phyloP scores from a whole-genome alignment of 768 basidiomycete species.

The Leccinum truebloodii region DNA sequence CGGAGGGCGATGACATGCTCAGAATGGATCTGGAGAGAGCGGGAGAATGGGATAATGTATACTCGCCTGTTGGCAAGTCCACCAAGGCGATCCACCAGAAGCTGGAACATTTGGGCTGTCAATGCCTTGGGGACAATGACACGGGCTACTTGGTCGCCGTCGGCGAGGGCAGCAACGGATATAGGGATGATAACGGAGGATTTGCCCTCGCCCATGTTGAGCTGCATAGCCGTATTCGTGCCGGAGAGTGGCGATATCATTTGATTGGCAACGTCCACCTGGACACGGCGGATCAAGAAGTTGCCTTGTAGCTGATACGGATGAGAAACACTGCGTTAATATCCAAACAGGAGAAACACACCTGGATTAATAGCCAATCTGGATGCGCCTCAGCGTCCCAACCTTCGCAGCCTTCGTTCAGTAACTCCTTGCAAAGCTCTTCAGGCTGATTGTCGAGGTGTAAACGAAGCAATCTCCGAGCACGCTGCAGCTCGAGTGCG shows the following conservation, averaged over 20 bases:
- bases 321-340: background rate
- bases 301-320: constrained; percentile 44
- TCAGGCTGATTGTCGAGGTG: constrained; percentile 23
- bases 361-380: constrained; percentile 50
- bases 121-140: constrained; percentile 53
- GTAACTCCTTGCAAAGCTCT: constrained; percentile 32
- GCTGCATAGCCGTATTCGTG: constrained; percentile 44
- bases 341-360: constrained; percentile 10
- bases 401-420: constrained; percentile 26
- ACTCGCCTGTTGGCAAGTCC: constrained; percentile 48
- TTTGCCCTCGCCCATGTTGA: constrained; percentile 65
- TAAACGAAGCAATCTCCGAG: constrained; percentile 36
- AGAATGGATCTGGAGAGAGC: constrained; percentile 32
- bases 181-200: constrained; percentile 50
- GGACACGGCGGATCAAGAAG: constrained; percentile 44
- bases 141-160: constrained; percentile 45
- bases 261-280: constrained; percentile 41
- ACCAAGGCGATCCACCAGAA: constrained; percentile 44
- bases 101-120: constrained; percentile 47
- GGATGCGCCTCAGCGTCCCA: constrained; percentile 24
- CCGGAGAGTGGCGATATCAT: constrained; percentile 45
- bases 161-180: constrained; percentile 39
- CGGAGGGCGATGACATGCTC: constrained; percentile 27
- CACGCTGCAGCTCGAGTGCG: constrained; percentile 37
- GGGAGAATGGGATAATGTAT: constrained; percentile 52